Percentiles rank a stretch among this genome's conserved stretches.
These are phyloP conservation scores for Diaporthe vaccinii DNA, from an alignment of 2,329 filamentous ascomycete genomes.

Conservation along the genomic window DNA sequence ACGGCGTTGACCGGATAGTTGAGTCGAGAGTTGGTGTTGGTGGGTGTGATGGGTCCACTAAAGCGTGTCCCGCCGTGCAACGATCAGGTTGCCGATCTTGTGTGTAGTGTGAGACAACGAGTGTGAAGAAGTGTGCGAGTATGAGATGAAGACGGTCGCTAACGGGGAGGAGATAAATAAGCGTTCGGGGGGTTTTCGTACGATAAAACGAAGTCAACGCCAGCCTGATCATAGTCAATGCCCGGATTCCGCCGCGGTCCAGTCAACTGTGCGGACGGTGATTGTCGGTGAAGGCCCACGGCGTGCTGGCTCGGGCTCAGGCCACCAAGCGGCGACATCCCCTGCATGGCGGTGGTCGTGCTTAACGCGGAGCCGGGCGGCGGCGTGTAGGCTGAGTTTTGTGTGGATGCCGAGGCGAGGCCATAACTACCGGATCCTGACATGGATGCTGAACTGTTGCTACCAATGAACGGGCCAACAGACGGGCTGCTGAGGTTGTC, in stretches of 20 bases:
- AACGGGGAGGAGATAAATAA: slow-evolving; percentile 75
- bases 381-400: slow-evolving; percentile 62
- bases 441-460: slow-evolving; percentile 51
- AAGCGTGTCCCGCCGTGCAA: slow-evolving; percentile 17
- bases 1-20: not conserved
- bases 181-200: slow-evolving; percentile 76
- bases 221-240: slow-evolving; percentile 83
- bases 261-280: slow-evolving; percentile 43
- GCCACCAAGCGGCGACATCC: slow-evolving; percentile 34
- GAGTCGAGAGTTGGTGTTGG: slow-evolving; percentile 18
- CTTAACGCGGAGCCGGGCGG: slow-evolving; percentile 49
- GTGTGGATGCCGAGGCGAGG: slow-evolving; percentile 55
- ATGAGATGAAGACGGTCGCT: slow-evolving; percentile 52
- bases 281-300: slow-evolving; percentile 51
- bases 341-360: slow-evolving; percentile 38
- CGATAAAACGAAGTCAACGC: slow-evolving; percentile 93
- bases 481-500: slow-evolving; percentile 62
- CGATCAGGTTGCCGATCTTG: slow-evolving; percentile 12
- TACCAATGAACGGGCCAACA: slow-evolving; percentile 48
- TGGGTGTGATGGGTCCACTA: slow-evolving; percentile 20
- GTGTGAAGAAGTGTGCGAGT: slow-evolving; percentile 21
- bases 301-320: slow-evolving; percentile 44
- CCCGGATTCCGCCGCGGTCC: slow-evolving; percentile 53
- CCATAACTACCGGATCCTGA: slow-evolving; percentile 69
- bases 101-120: slow-evolving; percentile 29